phyloP scores from a whole-genome alignment of 768 basidiomycete species.

The Filobasidium floriforme region DNA sequence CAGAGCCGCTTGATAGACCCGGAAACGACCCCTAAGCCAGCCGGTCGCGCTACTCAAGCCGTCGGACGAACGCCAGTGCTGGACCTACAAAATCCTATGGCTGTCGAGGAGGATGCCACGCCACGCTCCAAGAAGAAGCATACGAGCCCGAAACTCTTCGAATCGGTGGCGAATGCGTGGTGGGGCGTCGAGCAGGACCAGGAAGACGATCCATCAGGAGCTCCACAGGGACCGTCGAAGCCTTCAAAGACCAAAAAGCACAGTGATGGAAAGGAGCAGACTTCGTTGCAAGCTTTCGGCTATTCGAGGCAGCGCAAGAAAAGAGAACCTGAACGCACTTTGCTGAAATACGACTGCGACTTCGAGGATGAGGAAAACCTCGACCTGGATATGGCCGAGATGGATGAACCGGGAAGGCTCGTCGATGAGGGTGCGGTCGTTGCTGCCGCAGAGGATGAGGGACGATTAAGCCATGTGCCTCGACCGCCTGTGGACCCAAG shows the following conservation, averaged over 20 bases:
- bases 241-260: background rate
- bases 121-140: background rate
- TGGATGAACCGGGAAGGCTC: background rate
- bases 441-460: background rate
- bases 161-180: background rate
- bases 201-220: background rate
- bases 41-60: too few species aligned
- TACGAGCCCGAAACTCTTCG: background rate
- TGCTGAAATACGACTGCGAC: background rate
- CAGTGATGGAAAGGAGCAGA: constrained; percentile 2
- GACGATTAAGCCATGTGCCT: background rate
- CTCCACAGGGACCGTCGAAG: background rate
- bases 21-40: too few species aligned
- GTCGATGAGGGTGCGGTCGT: background rate
- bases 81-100: background rate
- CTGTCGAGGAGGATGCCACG: background rate
- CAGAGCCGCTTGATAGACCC: too few species aligned
- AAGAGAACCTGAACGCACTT: background rate
- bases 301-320: constrained; percentile 1
- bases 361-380: constrained; percentile 3
- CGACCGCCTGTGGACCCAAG: background rate
- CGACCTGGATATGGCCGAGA: background rate
- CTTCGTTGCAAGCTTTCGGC: constrained; percentile 7
- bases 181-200: background rate
- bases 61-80: background rate